These are phyloP conservation scores for Cochlearia excelsa DNA, from an alignment of 345 rosid genomes.

Conservation along the genomic window DNA sequence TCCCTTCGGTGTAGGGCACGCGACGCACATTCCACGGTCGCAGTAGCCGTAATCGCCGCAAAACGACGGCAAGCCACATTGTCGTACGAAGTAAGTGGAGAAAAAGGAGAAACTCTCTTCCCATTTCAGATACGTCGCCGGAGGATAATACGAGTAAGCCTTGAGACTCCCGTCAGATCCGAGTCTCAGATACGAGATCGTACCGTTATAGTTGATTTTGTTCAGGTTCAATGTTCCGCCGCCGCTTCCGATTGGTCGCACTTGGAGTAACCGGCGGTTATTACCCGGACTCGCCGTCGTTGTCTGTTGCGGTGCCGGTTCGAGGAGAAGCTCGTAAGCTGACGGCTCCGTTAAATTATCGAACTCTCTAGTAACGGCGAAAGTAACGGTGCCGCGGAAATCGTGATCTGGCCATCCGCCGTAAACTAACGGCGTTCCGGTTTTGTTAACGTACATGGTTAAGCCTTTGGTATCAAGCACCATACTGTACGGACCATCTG, in stretches of 20 bases:
- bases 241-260: conserved; percentile 25
- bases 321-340: conserved; percentile 27
- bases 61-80: conserved; percentile 37
- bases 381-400: conserved; percentile 33
- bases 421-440: conserved; percentile 38
- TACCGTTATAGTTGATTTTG: conserved; percentile 51
- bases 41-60: conserved; percentile 40
- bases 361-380: conserved; percentile 12
- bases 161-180: conserved; percentile 54
- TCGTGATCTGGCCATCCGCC: conserved; percentile 25
- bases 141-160: conserved; percentile 41
- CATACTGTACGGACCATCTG: conserved; percentile 51
- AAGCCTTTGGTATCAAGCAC: conserved; percentile 44
- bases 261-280: conserved; percentile 31
- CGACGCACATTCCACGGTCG: conserved; percentile 33
- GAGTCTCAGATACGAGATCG: conserved; percentile 44
- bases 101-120: conserved; percentile 46
- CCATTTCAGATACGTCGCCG: conserved; percentile 39
- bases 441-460: conserved; percentile 41
- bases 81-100: conserved; percentile 39
- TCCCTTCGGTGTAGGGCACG: conserved; percentile 34
- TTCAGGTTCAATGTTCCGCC: conserved; percentile 14
- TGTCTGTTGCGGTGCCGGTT: conserved; percentile 32
- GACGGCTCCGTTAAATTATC: conserved; percentile 27
- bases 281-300: conserved; percentile 18